Conservation (phyloP, 2,329 filamentous ascomycete species). For the Apiospora malaysiana region DNA sequence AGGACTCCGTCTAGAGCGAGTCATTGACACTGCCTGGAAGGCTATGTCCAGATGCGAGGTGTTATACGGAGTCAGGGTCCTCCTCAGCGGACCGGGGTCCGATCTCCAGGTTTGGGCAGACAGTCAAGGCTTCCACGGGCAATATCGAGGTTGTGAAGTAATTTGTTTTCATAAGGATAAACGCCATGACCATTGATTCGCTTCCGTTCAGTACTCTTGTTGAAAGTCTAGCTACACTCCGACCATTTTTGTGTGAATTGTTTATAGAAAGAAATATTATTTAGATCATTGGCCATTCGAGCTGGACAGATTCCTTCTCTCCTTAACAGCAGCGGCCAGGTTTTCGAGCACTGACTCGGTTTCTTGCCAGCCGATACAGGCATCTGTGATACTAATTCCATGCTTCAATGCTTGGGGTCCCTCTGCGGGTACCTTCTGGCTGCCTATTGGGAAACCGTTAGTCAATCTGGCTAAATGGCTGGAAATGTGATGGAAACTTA, state of each 20-base stretch:
- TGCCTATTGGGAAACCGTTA: constrained; percentile 59
- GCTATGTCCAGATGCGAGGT: neutral
- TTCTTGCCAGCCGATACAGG: constrained; percentile 94
- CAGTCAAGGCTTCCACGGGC: neutral
- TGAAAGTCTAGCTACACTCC: neutral
- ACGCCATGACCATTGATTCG: neutral
- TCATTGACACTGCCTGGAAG: neutral
- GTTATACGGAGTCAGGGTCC: neutral
- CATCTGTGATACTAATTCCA: constrained; percentile 96
- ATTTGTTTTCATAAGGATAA: constrained; percentile 4
- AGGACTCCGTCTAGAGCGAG: neutral
- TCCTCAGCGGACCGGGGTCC: neutral
- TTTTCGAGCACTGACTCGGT: constrained; percentile 79
- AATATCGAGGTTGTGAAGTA: neutral
- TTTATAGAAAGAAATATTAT: neutral
- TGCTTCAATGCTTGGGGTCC: constrained; percentile 87
- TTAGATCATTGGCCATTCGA: constrained; percentile 35
- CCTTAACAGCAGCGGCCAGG: constrained; percentile 80
- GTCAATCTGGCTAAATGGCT: constrained; percentile 11
- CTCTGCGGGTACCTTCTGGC: constrained; percentile 89
- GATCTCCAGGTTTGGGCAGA: neutral
- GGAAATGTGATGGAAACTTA: constrained; percentile 43
- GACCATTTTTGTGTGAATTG: constrained; percentile 1
- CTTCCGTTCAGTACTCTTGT: neutral
- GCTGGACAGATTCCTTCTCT: constrained; percentile 61